Base-by-base conservation (phyloP, 768 basidiomycete genomes). In the Leccinum disarticulatum region DNA sequence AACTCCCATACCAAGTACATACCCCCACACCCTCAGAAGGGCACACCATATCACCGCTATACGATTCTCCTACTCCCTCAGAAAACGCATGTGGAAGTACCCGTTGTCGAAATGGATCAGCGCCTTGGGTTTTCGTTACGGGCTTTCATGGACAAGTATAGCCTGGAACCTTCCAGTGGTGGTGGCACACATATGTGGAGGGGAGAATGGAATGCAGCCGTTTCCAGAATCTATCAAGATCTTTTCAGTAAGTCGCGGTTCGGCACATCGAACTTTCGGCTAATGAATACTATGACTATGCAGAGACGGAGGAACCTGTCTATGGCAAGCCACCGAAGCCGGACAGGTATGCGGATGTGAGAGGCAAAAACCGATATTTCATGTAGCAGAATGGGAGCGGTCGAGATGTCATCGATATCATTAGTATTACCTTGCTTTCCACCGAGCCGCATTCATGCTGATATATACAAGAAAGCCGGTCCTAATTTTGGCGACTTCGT, bases 1-100 rank as follows among this genome's bases (percentile, higher is more conserved):
- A 77, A 83, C 62, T 73, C 79, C 1, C 89, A 91, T 70, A 90
- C 88, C 6, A 76, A 77, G 27, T 98, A 95, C 73, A 78, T 95
- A 63, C 91, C 96, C 6, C 97, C 95, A 4, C 94, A 97, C 64
- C 96, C 96, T 3, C 90, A 93, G 70, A 83, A 83, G 38, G 94
- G 95, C 53, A 89, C 94, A 11, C 85, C 86, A 0, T 94, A 92
- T 74, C 96, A 99, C 75, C 93, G 96, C 61, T 97, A 96, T 73
- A 83, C 86, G 9, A 65, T 88, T 48, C 77, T 96, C 30, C 77
- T 96, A 30, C 80, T 95, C 51, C 87, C 85, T 10, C 93, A 96
- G 65, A 79, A 83, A 70, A 84, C 43, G 68, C 57, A 55, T 1
- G 56, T 76, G 8, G 65, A 81, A 28, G 79, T 85, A 19, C 83